These are phyloP conservation scores for Neophaeococcomyces aloes DNA, from an alignment of 2,329 filamentous ascomycete species.

Conservation along the genomic window DNA sequence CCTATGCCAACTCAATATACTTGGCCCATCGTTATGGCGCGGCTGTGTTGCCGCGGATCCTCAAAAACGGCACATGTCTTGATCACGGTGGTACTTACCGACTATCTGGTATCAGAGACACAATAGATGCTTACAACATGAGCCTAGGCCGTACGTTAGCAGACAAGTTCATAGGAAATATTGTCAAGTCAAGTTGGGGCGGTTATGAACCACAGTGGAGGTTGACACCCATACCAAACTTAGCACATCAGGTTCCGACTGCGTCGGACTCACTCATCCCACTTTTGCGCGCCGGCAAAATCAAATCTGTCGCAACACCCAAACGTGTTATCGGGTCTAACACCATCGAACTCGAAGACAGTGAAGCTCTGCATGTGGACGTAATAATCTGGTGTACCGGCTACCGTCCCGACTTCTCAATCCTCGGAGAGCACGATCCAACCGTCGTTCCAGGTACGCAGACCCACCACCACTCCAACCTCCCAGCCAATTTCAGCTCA, in stretches of 20 bases:
- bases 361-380: constrained; percentile 25
- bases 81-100: constrained; percentile 20
- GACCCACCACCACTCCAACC: neutral
- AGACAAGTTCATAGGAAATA: constrained; percentile 11
- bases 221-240: constrained; percentile 21
- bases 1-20: constrained; percentile 17
- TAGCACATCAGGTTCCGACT: constrained; percentile 24
- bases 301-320: constrained; percentile 19
- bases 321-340: constrained; percentile 19
- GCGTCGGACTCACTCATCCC: constrained; percentile 25
- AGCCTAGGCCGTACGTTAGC: constrained; percentile 8
- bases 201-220: constrained; percentile 19
- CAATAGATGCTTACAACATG: constrained; percentile 11
- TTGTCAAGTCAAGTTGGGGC: constrained; percentile 8
- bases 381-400: constrained; percentile 30
- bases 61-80: constrained; percentile 15
- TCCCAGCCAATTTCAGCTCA: neutral
- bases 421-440: constrained; percentile 23
- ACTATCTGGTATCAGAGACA: constrained; percentile 11
- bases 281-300: constrained; percentile 22
- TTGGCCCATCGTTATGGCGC: constrained; percentile 19
- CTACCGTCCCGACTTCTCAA: constrained; percentile 24
- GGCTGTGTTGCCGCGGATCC: constrained; percentile 15
- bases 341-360: constrained; percentile 25
- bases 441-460: constrained; percentile 9